Evolutionary conservation across 2,329 filamentous ascomycete species (phyloP), one percentile per base, ranked within the genome.

Genomic region (Tolypocladium capitatum): DNA sequence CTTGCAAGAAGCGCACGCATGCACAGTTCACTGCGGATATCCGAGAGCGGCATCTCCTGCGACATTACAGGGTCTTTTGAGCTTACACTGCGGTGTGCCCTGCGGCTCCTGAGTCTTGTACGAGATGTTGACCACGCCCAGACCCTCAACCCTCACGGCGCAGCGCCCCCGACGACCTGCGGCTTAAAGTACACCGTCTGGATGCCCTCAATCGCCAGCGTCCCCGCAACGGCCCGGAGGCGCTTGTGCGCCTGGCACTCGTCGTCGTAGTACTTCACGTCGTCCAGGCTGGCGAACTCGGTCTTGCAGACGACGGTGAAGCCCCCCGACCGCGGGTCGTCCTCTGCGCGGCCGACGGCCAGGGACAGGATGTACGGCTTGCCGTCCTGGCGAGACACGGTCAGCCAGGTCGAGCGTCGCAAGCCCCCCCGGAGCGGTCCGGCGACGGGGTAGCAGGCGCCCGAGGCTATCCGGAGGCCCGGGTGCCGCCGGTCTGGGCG

Each of bases 241-340:
- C 52, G 59, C 48, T 57, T 55, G 52, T 75, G 72, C 2, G 68
- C 69, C n/a, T 56, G 49, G 55, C 71, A 74, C 47, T 60, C 69
- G 10, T 69, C 68, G 60, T 86, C 83, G 61, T 85, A 87, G 66
- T 76, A 87, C 55, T 76, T 70, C 76, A 86, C 80, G 60, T 86
- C 83, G 13, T 81, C 81, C 47, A 79, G 57, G 50, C 66, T 80
- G 42, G 74, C 72, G 58, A 87, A 87, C 43, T 76, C 74, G 36
- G 75, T 80, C 60, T 80, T 75, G 44, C 75, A 76, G 16, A 78
- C 71, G 46, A 86, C 57, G 8, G 80, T 86, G 68, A 74, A 86
- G 40, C 82, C 83, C 61, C 83, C 75, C 54, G 71, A 73, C 30
- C 81, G 76, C 18, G 74, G 67, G 55, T 84, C 80, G 9, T 73